Evolutionary conservation across 306 rosid genomes (phyloP).

Genomic region (Cyclanthera cordifolia): DNA sequence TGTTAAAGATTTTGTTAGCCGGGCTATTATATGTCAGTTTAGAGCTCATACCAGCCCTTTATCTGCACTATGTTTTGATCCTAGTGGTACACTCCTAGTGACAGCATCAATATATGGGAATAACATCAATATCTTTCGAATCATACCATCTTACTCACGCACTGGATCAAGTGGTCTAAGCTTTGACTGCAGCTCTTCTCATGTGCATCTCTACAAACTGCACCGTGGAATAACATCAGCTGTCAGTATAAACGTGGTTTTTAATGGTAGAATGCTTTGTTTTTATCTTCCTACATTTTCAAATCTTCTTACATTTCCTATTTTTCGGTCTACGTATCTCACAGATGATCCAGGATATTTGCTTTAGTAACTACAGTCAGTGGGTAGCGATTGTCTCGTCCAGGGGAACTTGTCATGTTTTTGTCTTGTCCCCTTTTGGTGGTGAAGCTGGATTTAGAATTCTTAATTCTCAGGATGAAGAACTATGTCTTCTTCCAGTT

Average conservation of each 20-base stretch:
- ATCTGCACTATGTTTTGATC: slow-evolving; percentile 85
- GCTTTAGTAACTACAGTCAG: slow-evolving; percentile 78
- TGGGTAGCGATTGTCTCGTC: slow-evolving; percentile 92
- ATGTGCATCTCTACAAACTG: slow-evolving; percentile 76
- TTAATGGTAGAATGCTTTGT: slow-evolving; percentile 4
- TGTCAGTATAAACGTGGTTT: slow-evolving; percentile 25
- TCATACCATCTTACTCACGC: slow-evolving; percentile 51
- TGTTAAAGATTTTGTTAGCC: slow-evolving; percentile 61
- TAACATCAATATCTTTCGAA: slow-evolving; percentile 70
- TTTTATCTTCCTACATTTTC: slow-evolving; percentile 6
- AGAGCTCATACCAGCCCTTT: slow-evolving; percentile 86
- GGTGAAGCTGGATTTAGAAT: slow-evolving; percentile 72
- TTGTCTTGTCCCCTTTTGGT: slow-evolving; percentile 75
- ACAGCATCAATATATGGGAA: slow-evolving; percentile 81
- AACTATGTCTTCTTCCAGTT: slow-evolving; percentile 52
- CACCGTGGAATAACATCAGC: slow-evolving; percentile 93
- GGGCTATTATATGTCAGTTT: slow-evolving; percentile 61
- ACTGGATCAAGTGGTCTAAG: slow-evolving; percentile 45
- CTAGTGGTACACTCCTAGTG: slow-evolving; percentile 86
- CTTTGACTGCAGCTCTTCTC: slow-evolving; percentile 55
- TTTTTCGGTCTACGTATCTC: slow-evolving; percentile 13
- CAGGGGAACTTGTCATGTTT: slow-evolving; percentile 82
- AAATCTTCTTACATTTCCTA: neutral
- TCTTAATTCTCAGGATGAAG: slow-evolving; percentile 47
- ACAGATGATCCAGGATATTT: slow-evolving; percentile 89